These are phyloP conservation scores for Rubroboletus pulcherrimus DNA, from an alignment of 768 basidiomycete genomes.

Conservation along the genomic window DNA sequence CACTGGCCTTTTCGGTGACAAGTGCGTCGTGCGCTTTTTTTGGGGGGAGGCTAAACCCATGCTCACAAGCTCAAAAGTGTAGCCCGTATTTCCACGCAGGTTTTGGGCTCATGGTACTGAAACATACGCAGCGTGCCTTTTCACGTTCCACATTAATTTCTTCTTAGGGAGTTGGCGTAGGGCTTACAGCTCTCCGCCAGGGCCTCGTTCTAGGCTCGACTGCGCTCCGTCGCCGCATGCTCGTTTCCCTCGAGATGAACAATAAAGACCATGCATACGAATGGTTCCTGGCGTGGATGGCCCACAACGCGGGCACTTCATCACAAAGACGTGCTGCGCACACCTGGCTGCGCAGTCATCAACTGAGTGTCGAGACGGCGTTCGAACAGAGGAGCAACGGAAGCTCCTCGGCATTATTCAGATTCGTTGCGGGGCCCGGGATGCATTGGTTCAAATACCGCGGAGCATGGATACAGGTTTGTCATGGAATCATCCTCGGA, in stretches of 20 bases:
- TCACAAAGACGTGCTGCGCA: slow-evolving; percentile 24
- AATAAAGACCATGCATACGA: slow-evolving; percentile 94
- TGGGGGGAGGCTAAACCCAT: neutral
- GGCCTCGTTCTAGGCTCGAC: slow-evolving; percentile 64
- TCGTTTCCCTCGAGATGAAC: slow-evolving; percentile 93
- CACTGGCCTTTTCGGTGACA: slow-evolving; percentile 50
- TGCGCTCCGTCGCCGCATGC: slow-evolving; percentile 81
- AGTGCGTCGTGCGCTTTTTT: slow-evolving; percentile 47
- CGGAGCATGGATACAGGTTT: slow-evolving; percentile 94
- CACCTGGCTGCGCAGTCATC: slow-evolving; percentile 73
- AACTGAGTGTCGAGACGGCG: slow-evolving; percentile 91
- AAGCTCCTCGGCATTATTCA: slow-evolving; percentile 84
- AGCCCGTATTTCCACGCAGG: slow-evolving; percentile 99
- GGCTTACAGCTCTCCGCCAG: slow-evolving; percentile 70
- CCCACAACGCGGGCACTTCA: slow-evolving; percentile 50
- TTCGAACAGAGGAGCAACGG: slow-evolving; percentile 90
- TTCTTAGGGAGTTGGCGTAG: slow-evolving; percentile 84
- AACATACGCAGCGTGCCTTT: neutral
- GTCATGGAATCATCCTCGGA: slow-evolving; percentile 2
- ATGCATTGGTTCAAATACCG: slow-evolving; percentile 88
- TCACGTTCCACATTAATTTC: neutral
- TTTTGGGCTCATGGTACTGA: slow-evolving; percentile 87
- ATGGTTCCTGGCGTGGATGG: slow-evolving; percentile 98
- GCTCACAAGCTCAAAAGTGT: slow-evolving; percentile 35
- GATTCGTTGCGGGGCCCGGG: slow-evolving; percentile 93